Evolutionary conservation across 352 stramenopile genomes (phyloP), one percentile per base, ranked within the genome.

Genomic region (Globisporangium iwayamae): DNA sequence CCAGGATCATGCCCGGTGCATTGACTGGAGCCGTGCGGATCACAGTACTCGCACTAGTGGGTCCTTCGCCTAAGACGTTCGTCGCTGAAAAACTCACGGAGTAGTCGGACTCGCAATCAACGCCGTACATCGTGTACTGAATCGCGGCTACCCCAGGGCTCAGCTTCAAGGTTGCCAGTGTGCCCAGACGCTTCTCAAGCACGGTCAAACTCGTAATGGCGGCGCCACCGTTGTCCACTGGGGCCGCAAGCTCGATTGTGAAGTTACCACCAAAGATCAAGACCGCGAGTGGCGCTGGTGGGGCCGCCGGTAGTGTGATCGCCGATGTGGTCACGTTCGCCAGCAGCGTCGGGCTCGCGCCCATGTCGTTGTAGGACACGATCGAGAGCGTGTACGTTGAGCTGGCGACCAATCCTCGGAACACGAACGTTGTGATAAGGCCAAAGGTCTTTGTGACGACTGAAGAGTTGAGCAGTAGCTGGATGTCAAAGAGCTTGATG

Each of bases 211-310:
- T 43, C 9, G 60, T 80, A 14, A 85, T 65, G 3, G 54, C 0
- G 0, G 65, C 62, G 22, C 83, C 83, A 38, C 83, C 83, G 0
- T 75, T 80, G n/a, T 84, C 73, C 0, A 74, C 1, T 10, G 83
- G 79, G 14, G 63, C 28, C 0, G 62, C 45, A 0, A 89, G 22
- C 57, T 83, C 62, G 13, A 90, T 60, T 4, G 79, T 90, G n/a
- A 89, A 74, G 43, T 84, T 91, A 1, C 80, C 80, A 16, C 83
- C 83, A 66, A 76, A 88, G 30, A 87, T 63, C 7, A 56, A 68
- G 16, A 78, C 38, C 2, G 67, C 66, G 1, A 75, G 32, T 0
- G 80, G 80, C 5, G 56, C 61, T 1, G 53, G 39, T 14, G 79
- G 77, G 1, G 54, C 52, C 9, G 65, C 72, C 0, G 83, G 79